These are phyloP conservation scores for Eucalyptus pauciflora DNA, from an alignment of 345 rosid species.

Conservation along the genomic window DNA sequence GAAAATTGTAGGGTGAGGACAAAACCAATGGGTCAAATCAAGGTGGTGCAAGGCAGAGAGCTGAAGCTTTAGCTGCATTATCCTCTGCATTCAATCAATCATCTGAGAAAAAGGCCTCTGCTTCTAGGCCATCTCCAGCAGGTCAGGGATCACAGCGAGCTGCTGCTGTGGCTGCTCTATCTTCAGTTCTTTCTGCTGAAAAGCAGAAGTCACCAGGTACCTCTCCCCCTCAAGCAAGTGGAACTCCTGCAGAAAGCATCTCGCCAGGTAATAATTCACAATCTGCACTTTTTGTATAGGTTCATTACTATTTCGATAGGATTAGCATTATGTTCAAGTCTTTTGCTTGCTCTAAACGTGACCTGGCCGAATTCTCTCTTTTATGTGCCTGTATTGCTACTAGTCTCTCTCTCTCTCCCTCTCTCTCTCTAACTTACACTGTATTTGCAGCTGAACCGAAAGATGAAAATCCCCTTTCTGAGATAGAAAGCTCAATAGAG, in stretches of 20 bases:
- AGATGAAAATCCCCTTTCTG: constrained; percentile 8
- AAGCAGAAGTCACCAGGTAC: constrained; percentile 53
- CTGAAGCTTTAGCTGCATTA: constrained; percentile 81
- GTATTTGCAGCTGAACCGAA: constrained; percentile 25
- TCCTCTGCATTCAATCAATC: constrained; percentile 65
- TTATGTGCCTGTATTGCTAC: background rate
- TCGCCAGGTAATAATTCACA: constrained; percentile 24
- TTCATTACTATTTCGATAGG: background rate
- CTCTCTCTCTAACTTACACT: background rate
- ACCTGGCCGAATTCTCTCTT: background rate
- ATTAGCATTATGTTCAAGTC: background rate
- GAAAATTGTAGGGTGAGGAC: constrained; percentile 26
- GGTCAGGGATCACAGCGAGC: constrained; percentile 81
- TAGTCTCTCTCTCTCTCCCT: background rate
- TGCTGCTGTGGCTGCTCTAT: constrained; percentile 96
- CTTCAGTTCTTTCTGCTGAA: constrained; percentile 81
- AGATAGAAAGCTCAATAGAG: constrained; percentile 17
- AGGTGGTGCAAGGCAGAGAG: constrained; percentile 71
- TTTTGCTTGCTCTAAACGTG: background rate
- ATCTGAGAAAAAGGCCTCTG: constrained; percentile 30
- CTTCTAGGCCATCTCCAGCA: constrained; percentile 22
- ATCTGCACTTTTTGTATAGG: background rate
- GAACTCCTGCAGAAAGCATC: constrained; percentile 36
- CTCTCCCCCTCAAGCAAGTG: constrained; percentile 40
- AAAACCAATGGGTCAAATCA: constrained; percentile 52